Conservation (phyloP, 352 stramenopile genomes). For the Pythium coloratum region DNA sequence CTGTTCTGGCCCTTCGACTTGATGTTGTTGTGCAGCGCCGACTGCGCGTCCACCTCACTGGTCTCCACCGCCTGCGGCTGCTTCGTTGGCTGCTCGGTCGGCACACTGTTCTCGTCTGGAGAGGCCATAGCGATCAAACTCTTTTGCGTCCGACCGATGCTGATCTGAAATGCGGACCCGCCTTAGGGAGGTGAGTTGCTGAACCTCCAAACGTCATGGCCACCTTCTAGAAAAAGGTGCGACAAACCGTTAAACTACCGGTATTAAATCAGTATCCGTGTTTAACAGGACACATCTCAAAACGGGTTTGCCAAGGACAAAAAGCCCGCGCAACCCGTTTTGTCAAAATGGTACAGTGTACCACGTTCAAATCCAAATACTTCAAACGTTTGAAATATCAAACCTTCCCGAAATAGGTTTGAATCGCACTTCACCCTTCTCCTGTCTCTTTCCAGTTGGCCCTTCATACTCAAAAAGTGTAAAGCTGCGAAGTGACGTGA, state of each 20-base stretch:
- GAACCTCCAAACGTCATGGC: not conserved
- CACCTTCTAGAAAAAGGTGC: constrained; percentile 24
- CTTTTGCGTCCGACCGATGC: not conserved
- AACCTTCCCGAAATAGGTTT: constrained; percentile 17
- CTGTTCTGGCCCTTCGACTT: constrained; percentile 80
- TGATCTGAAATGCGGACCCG: not conserved
- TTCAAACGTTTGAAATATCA: constrained; percentile 32
- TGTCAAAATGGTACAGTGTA: constrained; percentile 25
- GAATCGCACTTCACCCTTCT: not conserved
- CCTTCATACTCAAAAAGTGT: not conserved
- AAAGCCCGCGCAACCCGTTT: constrained; percentile 1
- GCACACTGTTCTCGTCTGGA: constrained; percentile 13
- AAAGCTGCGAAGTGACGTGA: not conserved
- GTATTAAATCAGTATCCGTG: constrained; percentile 6
- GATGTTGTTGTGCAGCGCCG: constrained; percentile 82
- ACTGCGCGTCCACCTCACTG: constrained; percentile 23
- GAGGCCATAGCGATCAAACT: constrained; percentile 14
- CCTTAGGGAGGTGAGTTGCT: not conserved
- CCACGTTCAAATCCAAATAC: constrained; percentile 27
- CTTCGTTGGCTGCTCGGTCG: constrained; percentile 17
- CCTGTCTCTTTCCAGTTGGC: not conserved
- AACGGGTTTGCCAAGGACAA: constrained; percentile 3
- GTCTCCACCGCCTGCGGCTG: constrained; percentile 7
- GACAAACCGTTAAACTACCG: constrained; percentile 13
- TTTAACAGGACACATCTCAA: not conserved